These are phyloP conservation scores for Rhodotorula sp. DNA, from an alignment of 1,284 basidiomycete species.

Conservation along the genomic window DNA sequence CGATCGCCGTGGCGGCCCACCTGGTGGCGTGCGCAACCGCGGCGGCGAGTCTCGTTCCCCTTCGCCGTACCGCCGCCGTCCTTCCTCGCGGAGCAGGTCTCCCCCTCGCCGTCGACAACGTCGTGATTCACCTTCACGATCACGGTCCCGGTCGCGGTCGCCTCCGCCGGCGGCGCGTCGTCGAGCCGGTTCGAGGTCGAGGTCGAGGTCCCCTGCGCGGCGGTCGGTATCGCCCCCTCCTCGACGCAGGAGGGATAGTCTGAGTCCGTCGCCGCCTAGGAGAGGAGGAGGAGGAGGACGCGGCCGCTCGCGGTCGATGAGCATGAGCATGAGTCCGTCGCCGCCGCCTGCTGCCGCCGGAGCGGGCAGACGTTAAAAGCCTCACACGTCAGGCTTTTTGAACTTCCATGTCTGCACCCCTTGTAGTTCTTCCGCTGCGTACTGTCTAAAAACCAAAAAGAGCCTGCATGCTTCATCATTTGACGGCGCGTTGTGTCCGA, in stretches of 20 bases:
- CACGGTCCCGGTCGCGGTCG: slow-evolving; percentile 12
- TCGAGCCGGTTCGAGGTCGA: background rate
- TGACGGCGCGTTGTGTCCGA: too few species aligned
- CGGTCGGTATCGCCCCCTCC: background rate
- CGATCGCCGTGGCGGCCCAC: slow-evolving; percentile 24
- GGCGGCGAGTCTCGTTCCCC: slow-evolving; percentile 2
- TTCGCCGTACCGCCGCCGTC: slow-evolving; percentile 18
- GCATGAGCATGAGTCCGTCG: slow-evolving; percentile 11
- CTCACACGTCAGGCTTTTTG: too few species aligned
- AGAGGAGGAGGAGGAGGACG: slow-evolving; percentile 1
- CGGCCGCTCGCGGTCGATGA: slow-evolving; percentile 6
- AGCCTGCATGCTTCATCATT: too few species aligned
- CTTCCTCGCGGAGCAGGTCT: slow-evolving; percentile 17
- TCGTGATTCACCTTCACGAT: slow-evolving; percentile 3
- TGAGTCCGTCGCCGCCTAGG: background rate
- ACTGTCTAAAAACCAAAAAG: too few species aligned
- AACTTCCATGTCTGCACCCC: too few species aligned
- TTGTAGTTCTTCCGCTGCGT: too few species aligned
- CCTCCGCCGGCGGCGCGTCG: background rate
- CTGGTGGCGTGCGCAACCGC: background rate
- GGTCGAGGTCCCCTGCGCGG: background rate
- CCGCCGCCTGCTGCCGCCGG: background rate
- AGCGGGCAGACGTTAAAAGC: too few species aligned
- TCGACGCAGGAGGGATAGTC: background rate
- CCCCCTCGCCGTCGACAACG: slow-evolving; percentile 12